Conservation (phyloP, 129 eudicot species). For the Flaveria bidentis region DNA sequence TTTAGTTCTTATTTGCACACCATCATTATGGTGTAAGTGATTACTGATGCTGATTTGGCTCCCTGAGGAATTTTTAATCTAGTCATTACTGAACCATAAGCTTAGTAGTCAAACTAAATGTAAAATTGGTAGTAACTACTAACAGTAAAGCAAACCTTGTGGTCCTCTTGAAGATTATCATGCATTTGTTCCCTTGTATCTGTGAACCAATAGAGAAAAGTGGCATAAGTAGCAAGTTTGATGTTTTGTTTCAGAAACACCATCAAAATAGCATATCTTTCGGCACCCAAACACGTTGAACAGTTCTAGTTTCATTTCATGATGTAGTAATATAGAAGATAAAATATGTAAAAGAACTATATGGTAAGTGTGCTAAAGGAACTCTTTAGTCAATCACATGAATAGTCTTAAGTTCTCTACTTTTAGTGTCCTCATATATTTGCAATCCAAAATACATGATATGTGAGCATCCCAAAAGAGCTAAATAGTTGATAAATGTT, state of each 20-base stretch:
- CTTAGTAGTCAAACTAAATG: slow-evolving; percentile 2
- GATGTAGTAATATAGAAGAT: background rate
- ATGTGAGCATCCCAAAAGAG: slow-evolving; percentile 1
- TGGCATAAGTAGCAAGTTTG: slow-evolving; percentile 8
- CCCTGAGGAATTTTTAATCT: background rate
- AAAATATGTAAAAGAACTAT: slow-evolving; percentile 7
- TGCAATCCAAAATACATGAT: background rate
- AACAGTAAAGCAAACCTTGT: slow-evolving; percentile 49
- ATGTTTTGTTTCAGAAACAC: slow-evolving; percentile 7
- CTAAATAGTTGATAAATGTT: background rate
- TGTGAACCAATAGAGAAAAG: slow-evolving; percentile 35
- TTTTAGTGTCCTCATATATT: background rate
- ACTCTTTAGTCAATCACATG: slow-evolving; percentile 6
- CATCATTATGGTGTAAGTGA: background rate
- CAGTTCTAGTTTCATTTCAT: background rate
- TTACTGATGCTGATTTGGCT: background rate
- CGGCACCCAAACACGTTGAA: slow-evolving; percentile 1
- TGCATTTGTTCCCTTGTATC: slow-evolving; percentile 54
- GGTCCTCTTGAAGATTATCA: slow-evolving; percentile 55
- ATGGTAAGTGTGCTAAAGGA: background rate
- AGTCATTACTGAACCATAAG: background rate
- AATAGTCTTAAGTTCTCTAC: background rate
- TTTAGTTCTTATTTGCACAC: background rate
- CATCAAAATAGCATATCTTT: background rate
- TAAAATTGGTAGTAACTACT: slow-evolving; percentile 8